phyloP scores from a whole-genome alignment of 495 filamentous ascomycete genomes.

The Extremus antarcticus region DNA sequence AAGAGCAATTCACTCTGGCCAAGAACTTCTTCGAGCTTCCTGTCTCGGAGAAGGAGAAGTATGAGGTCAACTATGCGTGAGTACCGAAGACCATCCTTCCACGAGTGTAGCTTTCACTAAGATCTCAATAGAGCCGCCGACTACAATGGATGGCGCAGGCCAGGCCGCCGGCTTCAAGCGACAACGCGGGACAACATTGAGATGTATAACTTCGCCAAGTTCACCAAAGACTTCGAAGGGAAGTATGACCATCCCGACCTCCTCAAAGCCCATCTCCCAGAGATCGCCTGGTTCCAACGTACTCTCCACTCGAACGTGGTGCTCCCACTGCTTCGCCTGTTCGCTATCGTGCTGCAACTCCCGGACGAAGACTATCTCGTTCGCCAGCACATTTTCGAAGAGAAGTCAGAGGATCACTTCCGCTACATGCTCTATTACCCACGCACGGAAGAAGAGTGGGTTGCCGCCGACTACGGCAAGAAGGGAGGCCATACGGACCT shows the following conservation, averaged over 20 bases:
- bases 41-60: slow-evolving; percentile 14
- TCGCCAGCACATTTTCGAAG: slow-evolving; percentile 38
- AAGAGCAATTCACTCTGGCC: slow-evolving; percentile 45
- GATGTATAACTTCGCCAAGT: slow-evolving; percentile 4
- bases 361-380: slow-evolving; percentile 42
- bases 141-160: slow-evolving; percentile 15
- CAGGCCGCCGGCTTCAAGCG: too few species aligned
- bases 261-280: slow-evolving; percentile 13
- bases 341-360: slow-evolving; percentile 41
- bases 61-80: too few species aligned
- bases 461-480: slow-evolving; percentile 31
- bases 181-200: slow-evolving; percentile 6
- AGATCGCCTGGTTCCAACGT: slow-evolving; percentile 37
- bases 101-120: too few species aligned
- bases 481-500: slow-evolving; percentile 42
- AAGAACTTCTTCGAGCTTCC: slow-evolving; percentile 44
- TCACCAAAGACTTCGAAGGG: neutral
- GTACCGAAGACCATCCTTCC: too few species aligned
- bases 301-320: slow-evolving; percentile 38
- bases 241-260: neutral
- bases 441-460: slow-evolving; percentile 35
- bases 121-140: slow-evolving; percentile 14
- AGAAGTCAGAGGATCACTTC: slow-evolving; percentile 32
- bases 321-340: slow-evolving; percentile 34
- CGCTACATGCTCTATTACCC: slow-evolving; percentile 45